Evolutionary conservation across 2,329 filamentous ascomycete species (phyloP), one percentile per base, ranked within the genome.

Genomic region (Corynespora cassiicola): DNA sequence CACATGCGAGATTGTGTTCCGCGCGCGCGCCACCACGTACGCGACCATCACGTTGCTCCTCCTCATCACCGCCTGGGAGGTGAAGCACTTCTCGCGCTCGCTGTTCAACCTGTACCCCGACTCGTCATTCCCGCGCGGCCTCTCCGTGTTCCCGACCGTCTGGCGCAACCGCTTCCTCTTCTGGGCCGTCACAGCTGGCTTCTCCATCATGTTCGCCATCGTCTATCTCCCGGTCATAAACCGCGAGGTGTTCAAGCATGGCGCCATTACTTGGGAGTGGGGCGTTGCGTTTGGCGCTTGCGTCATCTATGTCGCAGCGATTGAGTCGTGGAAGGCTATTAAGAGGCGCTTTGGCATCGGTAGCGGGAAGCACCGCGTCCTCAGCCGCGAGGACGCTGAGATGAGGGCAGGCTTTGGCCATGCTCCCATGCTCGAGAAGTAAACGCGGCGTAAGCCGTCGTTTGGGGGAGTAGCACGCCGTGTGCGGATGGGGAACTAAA

Each of bases 51-150:
- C 72, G 0, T 65, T 72, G 4, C 55, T 74, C 0, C 64, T 74
- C 7, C 70, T 73, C 15, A 61, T 74, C 48, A 74, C 72, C n/a
- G 73, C 73, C 2, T 74, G 71, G 71, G 72, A 75, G 52, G 71
- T 74, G 40, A 75, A 74, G 47, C 70, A 74, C 41, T 70, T 75
- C 22, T 62, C 67, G 10, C 66, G 69, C 28, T 65, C 63, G 6
- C 54, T 75, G 4, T 75, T 75, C 59, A 73, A 74, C 52, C 67
- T 75, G 52, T 69, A 75, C 31, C 70, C 72, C 2, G 54, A 56
- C 32, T 46, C 57, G 12, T 44, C 55, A 11, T 45, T 50, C 19
- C 61, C 47, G 19, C 61, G 37, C 6, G 55, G 56, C 7, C 47
- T 68, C 3, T 66, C 63, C 7, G 45, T 73, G 31, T 70, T 72